Evolutionary conservation across 1,139 yeast genomes (phyloP).

Genomic region (Geotrichum klebahnii): DNA sequence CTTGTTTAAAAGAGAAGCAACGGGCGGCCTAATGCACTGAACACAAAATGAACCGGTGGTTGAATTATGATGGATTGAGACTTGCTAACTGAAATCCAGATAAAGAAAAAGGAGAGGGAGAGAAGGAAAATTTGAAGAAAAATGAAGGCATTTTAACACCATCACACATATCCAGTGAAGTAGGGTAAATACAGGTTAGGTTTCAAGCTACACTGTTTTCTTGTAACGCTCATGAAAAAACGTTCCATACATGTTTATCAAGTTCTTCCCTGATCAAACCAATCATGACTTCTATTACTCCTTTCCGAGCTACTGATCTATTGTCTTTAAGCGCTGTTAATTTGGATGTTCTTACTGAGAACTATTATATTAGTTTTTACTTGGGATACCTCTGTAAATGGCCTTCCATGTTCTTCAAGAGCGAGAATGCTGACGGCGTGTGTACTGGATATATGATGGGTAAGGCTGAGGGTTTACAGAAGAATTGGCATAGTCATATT

Average conservation of each 20-base stretch:
- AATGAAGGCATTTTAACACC: background rate
- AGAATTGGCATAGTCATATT: conserved; percentile 94
- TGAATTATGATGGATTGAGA: background rate
- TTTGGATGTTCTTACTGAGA: conserved; percentile 84
- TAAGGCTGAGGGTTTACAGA: conserved; percentile 82
- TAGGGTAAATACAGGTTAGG: conserved; percentile 3
- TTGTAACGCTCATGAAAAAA: background rate
- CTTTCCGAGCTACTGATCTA: conserved; percentile 82
- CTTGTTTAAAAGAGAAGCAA: background rate
- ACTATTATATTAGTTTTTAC: conserved; percentile 79
- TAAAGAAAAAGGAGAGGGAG: conserved; percentile 1
- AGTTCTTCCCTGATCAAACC: background rate
- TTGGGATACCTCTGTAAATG: conserved; percentile 75
- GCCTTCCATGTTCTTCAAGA: conserved; percentile 87
- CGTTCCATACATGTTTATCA: background rate
- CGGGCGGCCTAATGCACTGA: background rate
- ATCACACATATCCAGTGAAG: background rate
- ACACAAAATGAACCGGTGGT: background rate
- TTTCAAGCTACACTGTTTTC: background rate
- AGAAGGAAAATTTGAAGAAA: conserved; percentile 1
- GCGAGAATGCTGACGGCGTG: conserved; percentile 43
- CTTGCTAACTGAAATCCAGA: background rate
- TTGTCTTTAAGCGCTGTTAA: conserved; percentile 70
- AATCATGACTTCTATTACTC: conserved; percentile 71
- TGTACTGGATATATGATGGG: conserved; percentile 65